Evolutionary conservation across 768 basidiomycete genomes (phyloP).

Genomic region (Pisolithus microcarpus): DNA sequence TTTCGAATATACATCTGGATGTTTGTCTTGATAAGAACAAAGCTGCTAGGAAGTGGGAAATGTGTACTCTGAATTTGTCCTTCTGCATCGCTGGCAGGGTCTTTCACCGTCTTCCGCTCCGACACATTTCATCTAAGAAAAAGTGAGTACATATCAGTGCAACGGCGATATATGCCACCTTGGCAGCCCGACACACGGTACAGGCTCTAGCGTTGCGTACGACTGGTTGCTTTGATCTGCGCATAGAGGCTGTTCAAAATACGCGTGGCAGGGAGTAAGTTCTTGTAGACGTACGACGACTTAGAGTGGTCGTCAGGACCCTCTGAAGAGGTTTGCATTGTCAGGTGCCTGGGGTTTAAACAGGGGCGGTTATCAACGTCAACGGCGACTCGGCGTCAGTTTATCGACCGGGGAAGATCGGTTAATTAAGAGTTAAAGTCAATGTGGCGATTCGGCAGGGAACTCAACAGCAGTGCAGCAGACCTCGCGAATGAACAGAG

Average conservation of each 20-base stretch:
- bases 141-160: constrained; percentile 12
- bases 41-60: constrained; percentile 9
- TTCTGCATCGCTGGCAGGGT: constrained; percentile 78
- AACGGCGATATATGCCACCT: constrained; percentile 38
- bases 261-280: constrained; percentile 4
- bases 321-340: constrained; percentile 24
- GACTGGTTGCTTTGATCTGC: constrained; percentile 37
- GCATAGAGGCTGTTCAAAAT: constrained; percentile 4
- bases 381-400: constrained; percentile 35
- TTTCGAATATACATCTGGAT: constrained; percentile 75
- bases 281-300: constrained; percentile 15
- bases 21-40: constrained; percentile 6
- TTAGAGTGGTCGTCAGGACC: constrained; percentile 25
- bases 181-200: constrained; percentile 79
- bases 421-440: constrained; percentile 33
- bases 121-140: constrained; percentile 79
- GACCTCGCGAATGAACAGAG: neutral
- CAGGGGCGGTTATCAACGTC: constrained; percentile 32
- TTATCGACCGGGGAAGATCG: constrained; percentile 36
- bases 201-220: constrained; percentile 58
- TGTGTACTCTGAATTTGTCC: constrained; percentile 67
- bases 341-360: constrained; percentile 9
- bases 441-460: constrained; percentile 10
- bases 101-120: constrained; percentile 80
- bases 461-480: constrained; percentile 4